Conservation (phyloP, 1,284 basidiomycete genomes). For the Cutaneotrichosporon curvatum region DNA sequence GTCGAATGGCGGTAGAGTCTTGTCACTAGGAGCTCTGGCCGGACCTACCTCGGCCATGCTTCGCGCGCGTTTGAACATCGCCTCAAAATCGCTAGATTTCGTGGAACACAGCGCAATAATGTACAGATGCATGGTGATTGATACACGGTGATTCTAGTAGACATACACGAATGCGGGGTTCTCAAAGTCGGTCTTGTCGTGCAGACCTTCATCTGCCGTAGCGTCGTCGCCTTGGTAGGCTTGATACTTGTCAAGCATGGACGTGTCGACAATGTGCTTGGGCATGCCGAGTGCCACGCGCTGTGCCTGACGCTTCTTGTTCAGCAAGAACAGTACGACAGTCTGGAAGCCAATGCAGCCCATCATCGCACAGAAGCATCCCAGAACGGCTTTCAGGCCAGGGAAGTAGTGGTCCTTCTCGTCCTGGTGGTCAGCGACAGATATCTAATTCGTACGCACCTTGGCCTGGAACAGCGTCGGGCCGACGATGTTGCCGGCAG, state of each 20-base stretch:
- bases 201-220: neutral
- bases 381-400: slow-evolving; percentile 16
- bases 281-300: slow-evolving; percentile 31
- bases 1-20: too few species aligned
- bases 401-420: slow-evolving; percentile 22
- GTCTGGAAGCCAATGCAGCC: slow-evolving; percentile 9
- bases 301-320: slow-evolving; percentile 25
- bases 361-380: slow-evolving; percentile 8
- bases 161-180: slow-evolving; percentile 35
- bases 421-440: slow-evolving; percentile 22
- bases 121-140: too few species aligned
- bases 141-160: too few species aligned
- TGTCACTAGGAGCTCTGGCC: too few species aligned
- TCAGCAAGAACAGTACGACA: slow-evolving; percentile 15
- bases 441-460: slow-evolving; percentile 3
- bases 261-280: slow-evolving; percentile 25
- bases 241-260: slow-evolving; percentile 24
- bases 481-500: slow-evolving; percentile 36
- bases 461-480: slow-evolving; percentile 38
- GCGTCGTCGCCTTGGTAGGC: slow-evolving; percentile 4
- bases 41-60: too few species aligned
- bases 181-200: slow-evolving; percentile 22
- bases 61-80: too few species aligned
- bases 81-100: too few species aligned
- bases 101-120: too few species aligned